Base-by-base conservation (phyloP, 805 yeast species). In the Wickerhamomyces chambardii region DNA sequence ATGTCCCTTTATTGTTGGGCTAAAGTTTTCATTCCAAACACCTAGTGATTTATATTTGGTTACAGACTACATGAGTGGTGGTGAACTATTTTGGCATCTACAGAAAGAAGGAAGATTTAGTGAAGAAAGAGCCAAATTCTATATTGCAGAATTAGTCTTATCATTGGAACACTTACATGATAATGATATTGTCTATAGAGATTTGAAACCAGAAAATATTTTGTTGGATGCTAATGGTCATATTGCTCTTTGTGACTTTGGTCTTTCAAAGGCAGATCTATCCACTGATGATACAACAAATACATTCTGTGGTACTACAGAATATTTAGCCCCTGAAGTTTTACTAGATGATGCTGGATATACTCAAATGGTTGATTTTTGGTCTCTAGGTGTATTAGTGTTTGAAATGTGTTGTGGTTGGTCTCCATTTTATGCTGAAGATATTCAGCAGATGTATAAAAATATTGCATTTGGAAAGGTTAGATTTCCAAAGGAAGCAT, bases 381-480 rank as follows among this genome's bases (percentile, higher is more conserved):
- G 98, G 98, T 89, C 97, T 3, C 65, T 92, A 39, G 98, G 98
- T 40, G 98, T 92, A 18, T 66, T 92, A 39, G 87, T 92, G 31
- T 92, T 92, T 60, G 98, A 92, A 64, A 92, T 92, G 98, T 89
- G 97, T 60, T 92, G 97, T 64, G 98, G 98, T 34, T 92, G 97
- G 98, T 84, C 95, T 5, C 98, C 98, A 36, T 92, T 92, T 59
- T 92, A 86, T 53, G 98, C 97, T 19, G 97, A 90, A 43, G 90
- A 86, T 58, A 87, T 95, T 34, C 97, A 92, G 64, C 96, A 92
- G 60, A 92, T 92, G 98, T 92, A 92, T 64, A 92, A 90, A 64
- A 92, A 92, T 62, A 92, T 92, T 64, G 98, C 97, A 5, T 92
- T 87, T 61, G 98, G 98, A 43, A 92, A 90, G 59, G 97, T 92